Conservation (phyloP, 768 basidiomycete genomes). For the Lactarius pseudohatsudake region DNA sequence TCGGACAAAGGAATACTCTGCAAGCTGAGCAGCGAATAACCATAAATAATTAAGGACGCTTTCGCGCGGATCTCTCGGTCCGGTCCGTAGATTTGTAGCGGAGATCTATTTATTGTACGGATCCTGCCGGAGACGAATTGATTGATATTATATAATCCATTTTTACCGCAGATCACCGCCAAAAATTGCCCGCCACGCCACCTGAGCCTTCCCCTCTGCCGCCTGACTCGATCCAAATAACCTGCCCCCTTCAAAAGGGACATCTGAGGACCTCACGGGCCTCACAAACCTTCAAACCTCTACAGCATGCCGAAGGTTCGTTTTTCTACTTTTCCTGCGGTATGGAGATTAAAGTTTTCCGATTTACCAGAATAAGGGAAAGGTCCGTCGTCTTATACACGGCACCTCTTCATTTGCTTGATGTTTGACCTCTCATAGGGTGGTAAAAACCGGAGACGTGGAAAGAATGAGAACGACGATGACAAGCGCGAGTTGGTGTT, state of each 20-base stretch:
- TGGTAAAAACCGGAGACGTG: constrained; percentile 98
- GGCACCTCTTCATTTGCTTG: constrained; percentile 8
- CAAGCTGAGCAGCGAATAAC: not conserved
- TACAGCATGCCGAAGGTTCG: constrained; percentile 29
- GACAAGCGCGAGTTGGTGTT: constrained; percentile 99
- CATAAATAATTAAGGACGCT: too few relatives aligned
- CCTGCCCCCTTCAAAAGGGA: not conserved
- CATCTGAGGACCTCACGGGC: too few relatives aligned
- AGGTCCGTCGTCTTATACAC: constrained; percentile 41
- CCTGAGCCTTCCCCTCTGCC: too few relatives aligned
- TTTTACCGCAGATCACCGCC: too few relatives aligned
- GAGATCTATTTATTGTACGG: too few relatives aligned
- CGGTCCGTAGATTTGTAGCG: too few relatives aligned
- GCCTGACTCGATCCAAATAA: too few relatives aligned
- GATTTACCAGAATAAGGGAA: constrained; percentile 64
- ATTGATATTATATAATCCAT: too few relatives aligned
- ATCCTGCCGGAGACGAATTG: too few relatives aligned
- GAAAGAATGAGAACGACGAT: constrained; percentile 99
- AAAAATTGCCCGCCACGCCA: too few relatives aligned
- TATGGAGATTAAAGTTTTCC: not conserved
- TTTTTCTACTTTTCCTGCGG: not conserved
- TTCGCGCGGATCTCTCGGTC: too few relatives aligned
- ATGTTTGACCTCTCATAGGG: constrained; percentile 53
- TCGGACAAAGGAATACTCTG: not conserved
- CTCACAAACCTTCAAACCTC: not conserved